Evolutionary conservation across 805 yeast species (phyloP).

Genomic region (Candida jianshihensis): DNA sequence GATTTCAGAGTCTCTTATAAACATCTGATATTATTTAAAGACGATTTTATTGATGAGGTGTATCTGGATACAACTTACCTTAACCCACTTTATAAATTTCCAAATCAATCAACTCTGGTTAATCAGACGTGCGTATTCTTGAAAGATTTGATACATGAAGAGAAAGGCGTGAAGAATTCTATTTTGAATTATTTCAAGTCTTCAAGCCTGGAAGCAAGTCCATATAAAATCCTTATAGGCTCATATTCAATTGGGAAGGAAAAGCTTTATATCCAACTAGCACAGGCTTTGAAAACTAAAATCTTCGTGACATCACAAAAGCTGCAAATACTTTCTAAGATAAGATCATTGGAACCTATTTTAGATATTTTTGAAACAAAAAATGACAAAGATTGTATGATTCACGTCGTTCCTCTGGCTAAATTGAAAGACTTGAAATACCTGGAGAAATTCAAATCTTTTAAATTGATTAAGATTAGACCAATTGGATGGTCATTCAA

Average conservation of each 20-base stretch:
- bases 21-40: conserved; percentile 25
- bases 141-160: conserved; percentile 28
- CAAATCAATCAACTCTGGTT: conserved; percentile 67
- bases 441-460: conserved; percentile 19
- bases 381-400: conserved; percentile 25
- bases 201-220: conserved; percentile 25
- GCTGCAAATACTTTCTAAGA: neutral
- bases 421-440: conserved; percentile 34
- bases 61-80: conserved; percentile 91
- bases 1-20: conserved; percentile 70
- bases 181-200: conserved; percentile 31
- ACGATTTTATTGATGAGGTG: conserved; percentile 42
- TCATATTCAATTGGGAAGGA: conserved; percentile 94
- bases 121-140: conserved; percentile 50
- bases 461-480: conserved; percentile 53
- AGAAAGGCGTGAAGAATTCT: conserved; percentile 11
- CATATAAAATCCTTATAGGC: conserved; percentile 47
- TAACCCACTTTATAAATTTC: conserved; percentile 68
- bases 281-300: conserved; percentile 43
- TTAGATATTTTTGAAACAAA: conserved; percentile 8
- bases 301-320: conserved; percentile 40
- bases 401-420: conserved; percentile 71
- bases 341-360: neutral
- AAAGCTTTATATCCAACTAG: conserved; percentile 63
- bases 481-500: conserved; percentile 91